Conservation (phyloP, 2,329 filamentous ascomycete genomes). For the Neocucurbitaria cava region DNA sequence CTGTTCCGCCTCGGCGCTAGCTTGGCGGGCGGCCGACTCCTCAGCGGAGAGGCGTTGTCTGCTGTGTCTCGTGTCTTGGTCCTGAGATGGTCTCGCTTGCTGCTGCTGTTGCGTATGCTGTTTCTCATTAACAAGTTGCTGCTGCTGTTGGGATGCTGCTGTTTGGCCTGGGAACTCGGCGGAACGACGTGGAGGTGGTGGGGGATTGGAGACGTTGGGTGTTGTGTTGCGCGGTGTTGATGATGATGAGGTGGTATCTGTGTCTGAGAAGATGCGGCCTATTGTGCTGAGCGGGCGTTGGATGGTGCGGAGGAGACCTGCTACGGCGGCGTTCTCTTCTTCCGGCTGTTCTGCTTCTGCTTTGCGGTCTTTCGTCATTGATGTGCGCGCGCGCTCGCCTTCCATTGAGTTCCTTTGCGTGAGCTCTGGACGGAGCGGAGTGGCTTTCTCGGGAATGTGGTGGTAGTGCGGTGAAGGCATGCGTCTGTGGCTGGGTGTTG, state of each 20-base stretch:
- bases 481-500: conserved; percentile 39
- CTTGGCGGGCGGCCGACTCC: conserved; percentile 88
- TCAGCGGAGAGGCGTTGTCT: conserved; percentile 68
- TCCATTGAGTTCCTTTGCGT: conserved; percentile 67
- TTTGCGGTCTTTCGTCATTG: conserved; percentile 55
- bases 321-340: conserved; percentile 77
- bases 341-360: conserved; percentile 57
- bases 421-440: conserved; percentile 62
- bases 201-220: conserved; percentile 55
- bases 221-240: conserved; percentile 52
- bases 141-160: background rate
- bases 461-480: conserved; percentile 53
- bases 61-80: conserved; percentile 36
- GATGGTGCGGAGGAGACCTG: conserved; percentile 85
- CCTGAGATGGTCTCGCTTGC: conserved; percentile 21
- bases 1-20: conserved; percentile 87
- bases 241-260: conserved; percentile 45
- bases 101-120: conserved; percentile 1
- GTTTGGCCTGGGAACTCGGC: conserved; percentile 20
- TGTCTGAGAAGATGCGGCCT: conserved; percentile 90
- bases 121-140: conserved; percentile 19
- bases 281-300: conserved; percentile 91
- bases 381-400: conserved; percentile 64
- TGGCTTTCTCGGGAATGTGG: conserved; percentile 57
- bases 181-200: conserved; percentile 53